phyloP scores from a whole-genome alignment of 2,329 filamentous ascomycete species.

The Xylaria multiplex region DNA sequence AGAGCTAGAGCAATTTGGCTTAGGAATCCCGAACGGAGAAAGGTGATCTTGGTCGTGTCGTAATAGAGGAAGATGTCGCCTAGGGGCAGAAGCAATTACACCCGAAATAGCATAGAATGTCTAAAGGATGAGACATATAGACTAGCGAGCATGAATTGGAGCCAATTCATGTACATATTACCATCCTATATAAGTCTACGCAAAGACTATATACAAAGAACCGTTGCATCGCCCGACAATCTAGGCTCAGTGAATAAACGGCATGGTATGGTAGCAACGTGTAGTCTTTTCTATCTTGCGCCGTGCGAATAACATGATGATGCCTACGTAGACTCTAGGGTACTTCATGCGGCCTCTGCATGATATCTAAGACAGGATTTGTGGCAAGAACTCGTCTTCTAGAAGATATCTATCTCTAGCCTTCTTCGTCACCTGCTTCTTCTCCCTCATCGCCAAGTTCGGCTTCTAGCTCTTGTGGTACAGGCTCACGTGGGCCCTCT shows the following conservation, averaged over 20 bases:
- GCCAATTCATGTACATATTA: background rate
- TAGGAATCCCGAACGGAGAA: background rate
- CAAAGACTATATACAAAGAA: background rate
- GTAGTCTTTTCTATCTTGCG: background rate
- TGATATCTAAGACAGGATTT: too few relatives aligned
- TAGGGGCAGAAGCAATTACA: background rate
- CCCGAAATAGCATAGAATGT: background rate
- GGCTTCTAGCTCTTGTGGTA: conserved; percentile 54
- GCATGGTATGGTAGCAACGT: background rate
- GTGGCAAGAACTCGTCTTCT: background rate
- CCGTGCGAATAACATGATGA: background rate
- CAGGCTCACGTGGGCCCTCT: conserved; percentile 54
- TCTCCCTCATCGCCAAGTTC: conserved; percentile 64
- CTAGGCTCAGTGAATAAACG: background rate
- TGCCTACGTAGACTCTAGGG: background rate
- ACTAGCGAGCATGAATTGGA: background rate
- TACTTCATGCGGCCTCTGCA: background rate
- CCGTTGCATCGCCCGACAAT: background rate
- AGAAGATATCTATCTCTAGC: conserved; percentile 32
- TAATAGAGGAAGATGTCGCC: background rate
- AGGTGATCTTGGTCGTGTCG: too few relatives aligned
- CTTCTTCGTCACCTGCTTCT: conserved; percentile 60
- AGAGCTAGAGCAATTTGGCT: too few relatives aligned
- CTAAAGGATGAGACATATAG: background rate
- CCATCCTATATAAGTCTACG: background rate